Evolutionary conservation across 805 yeast species (phyloP).

Genomic region (Candida khao-thaluensis): DNA sequence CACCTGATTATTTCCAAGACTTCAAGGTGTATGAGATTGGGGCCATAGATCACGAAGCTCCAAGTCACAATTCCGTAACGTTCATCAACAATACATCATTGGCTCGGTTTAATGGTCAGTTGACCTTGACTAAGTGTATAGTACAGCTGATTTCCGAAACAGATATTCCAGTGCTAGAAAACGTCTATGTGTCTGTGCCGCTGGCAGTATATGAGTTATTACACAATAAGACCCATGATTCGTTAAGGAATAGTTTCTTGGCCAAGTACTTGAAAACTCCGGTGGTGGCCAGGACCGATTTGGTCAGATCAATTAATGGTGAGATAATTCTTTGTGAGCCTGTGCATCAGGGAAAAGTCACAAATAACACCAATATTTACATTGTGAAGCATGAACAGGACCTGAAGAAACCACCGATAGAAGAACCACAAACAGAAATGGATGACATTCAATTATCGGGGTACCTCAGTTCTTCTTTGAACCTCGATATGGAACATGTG

Average conservation of each 20-base stretch:
- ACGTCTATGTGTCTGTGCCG: conserved; percentile 50
- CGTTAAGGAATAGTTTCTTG: conserved; percentile 35
- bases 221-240: conserved; percentile 26
- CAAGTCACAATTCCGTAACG: conserved; percentile 30
- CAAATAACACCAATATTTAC: conserved; percentile 49
- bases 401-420: conserved; percentile 2
- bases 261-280: conserved; percentile 22
- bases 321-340: conserved; percentile 67
- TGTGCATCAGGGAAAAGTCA: conserved; percentile 61
- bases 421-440: conserved; percentile 4
- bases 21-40: conserved; percentile 37
- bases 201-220: conserved; percentile 37
- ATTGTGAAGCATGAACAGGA: conserved; percentile 41
- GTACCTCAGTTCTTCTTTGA: conserved; percentile 31
- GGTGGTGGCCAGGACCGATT: conserved; percentile 42
- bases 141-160: conserved; percentile 31
- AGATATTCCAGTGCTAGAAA: conserved; percentile 40
- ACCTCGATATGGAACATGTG: conserved; percentile 14
- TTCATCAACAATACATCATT: conserved; percentile 40
- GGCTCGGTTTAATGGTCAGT: conserved; percentile 28
- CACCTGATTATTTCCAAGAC: conserved; percentile 34
- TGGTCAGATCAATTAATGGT: conserved; percentile 47
- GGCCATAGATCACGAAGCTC: conserved; percentile 23
- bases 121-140: conserved; percentile 43
- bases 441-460: conserved; percentile 29